A percentile compares a stretch with the other conserved stretches of the same genome.
These are phyloP conservation scores for Fusarium sp. DNA, from an alignment of 2,329 filamentous ascomycete species.

Conservation along the genomic window DNA sequence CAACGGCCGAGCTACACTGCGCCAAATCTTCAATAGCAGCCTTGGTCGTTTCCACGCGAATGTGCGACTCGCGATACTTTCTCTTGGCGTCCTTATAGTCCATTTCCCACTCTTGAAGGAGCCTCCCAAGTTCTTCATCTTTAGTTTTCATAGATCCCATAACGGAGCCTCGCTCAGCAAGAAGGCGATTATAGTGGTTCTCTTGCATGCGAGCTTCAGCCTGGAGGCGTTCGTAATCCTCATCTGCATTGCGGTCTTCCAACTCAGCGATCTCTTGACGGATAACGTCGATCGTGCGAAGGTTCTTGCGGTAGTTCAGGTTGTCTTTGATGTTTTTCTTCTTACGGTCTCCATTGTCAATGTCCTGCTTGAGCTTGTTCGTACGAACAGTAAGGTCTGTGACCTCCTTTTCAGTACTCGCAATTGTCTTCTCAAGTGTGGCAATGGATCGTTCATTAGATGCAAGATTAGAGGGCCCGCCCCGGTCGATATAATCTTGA, in stretches of 20 bases:
- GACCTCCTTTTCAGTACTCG: conserved; percentile 73
- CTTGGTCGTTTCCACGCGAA: conserved; percentile 90
- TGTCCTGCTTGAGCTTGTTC: conserved; percentile 80
- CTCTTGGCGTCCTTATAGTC: conserved; percentile 85
- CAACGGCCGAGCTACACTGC: conserved; percentile 83
- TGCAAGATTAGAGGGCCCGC: conserved; percentile 76
- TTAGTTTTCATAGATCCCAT: conserved; percentile 85
- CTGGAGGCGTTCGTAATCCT: conserved; percentile 80
- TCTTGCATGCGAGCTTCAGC: conserved; percentile 75
- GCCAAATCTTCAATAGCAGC: conserved; percentile 91
- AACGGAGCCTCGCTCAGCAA: conserved; percentile 77
- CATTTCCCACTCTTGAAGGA: conserved; percentile 82
- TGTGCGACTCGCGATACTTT: conserved; percentile 87
- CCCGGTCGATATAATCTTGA: conserved; percentile 78
- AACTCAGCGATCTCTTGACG: conserved; percentile 77
- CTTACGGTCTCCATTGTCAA: conserved; percentile 81
- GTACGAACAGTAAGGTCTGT: conserved; percentile 72
- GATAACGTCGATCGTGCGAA: conserved; percentile 73
- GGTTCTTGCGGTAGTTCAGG: conserved; percentile 81
- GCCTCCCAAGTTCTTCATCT: conserved; percentile 78
- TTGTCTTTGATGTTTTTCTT: conserved; percentile 92
- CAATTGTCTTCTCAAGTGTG: conserved; percentile 72
- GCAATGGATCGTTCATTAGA: conserved; percentile 76
- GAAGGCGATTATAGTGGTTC: conserved; percentile 72
- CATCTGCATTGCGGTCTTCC: conserved; percentile 80